Base-by-base conservation (phyloP, 1,284 basidiomycete genomes). In the Rugosomyces carneus region DNA sequence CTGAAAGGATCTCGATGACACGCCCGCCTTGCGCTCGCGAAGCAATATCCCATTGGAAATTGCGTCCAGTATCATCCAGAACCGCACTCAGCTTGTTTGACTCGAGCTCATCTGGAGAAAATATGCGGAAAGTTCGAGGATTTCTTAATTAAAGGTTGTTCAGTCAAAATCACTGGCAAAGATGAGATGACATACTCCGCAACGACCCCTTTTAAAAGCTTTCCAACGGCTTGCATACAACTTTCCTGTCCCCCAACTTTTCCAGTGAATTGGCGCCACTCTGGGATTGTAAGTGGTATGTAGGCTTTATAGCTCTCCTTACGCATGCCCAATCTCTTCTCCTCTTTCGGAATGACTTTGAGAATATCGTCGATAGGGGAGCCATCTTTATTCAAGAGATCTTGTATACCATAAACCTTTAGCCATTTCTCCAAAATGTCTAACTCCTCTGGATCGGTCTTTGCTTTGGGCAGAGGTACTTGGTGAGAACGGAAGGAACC, bases 61-160 rank as follows among this genome's bases (percentile, higher is more conserved):
- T 83, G 43, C 90, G 78, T 1, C 75, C 73, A 0, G 71, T 81
- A 7, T 70, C 63, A 2, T 84, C 71, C 39, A 93, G 75, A 4
- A 86, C 80, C 2, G 78, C 85, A 58, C 88, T 87, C 15, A 95
- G 78, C 66, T 94, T 93, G 69, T 94, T 94, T 26, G 85, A 89
- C 6, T 83, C 80, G n/a, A 93, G 73, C 57, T 91, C 89, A 57
- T 95, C 92, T 0, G 92, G 92, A n/a, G 85, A 90, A 70, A 93
- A 93, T 50, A 94, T 87, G 43, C 92, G 76, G 75, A 93, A 93
- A 0, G 74, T 71, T 20, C 68, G 71, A 1, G 83, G 82, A 62
- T 93, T 93, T 49, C 80, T 81, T 15, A 23, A 5, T 29, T 53
- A 0, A 18, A 23, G 31, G 36, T 37, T 35, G 42, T 27, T 48